A percentile compares a stretch with the other conserved stretches of the same genome.
Conservation (phyloP, 257 asterid genomes). For the Linderniella brevidens region DNA sequence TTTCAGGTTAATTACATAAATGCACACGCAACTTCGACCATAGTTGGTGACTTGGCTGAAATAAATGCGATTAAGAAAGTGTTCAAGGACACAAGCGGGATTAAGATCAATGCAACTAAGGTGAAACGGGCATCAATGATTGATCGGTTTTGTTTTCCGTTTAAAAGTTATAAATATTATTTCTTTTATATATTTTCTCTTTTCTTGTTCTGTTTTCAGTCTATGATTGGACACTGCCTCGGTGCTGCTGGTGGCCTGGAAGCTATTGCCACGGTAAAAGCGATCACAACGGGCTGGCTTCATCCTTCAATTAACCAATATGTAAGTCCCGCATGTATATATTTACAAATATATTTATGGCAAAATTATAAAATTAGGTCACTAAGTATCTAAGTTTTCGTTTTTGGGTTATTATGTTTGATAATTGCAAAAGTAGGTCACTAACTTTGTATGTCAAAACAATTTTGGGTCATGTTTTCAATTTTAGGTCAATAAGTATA, state of each 20-base stretch:
- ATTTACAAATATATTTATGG: too few relatives aligned
- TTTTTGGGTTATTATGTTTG: too few relatives aligned
- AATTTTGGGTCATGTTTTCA: too few relatives aligned
- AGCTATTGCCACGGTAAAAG: constrained; percentile 83
- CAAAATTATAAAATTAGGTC: too few relatives aligned
- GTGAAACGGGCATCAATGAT: constrained; percentile 15
- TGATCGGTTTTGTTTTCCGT: background rate
- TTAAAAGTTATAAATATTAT: too few relatives aligned
- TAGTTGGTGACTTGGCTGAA: constrained; percentile 91
- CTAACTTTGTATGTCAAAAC: too few relatives aligned
- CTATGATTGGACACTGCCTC: constrained; percentile 93
- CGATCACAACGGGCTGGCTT: constrained; percentile 85
- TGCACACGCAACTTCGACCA: constrained; percentile 89
- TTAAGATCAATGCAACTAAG: constrained; percentile 88
- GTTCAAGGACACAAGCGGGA: constrained; percentile 59
- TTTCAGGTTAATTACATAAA: constrained; percentile 85
- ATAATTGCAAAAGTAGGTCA: too few relatives aligned
- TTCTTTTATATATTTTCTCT: constrained; percentile 1
- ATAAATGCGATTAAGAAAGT: constrained; percentile 85
- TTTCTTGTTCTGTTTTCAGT: constrained; percentile 37
- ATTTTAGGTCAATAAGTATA: too few relatives aligned
- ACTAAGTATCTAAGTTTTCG: too few relatives aligned
- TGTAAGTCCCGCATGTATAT: constrained; percentile 12
- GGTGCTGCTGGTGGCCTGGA: constrained; percentile 98
- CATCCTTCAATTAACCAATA: constrained; percentile 85